These are phyloP conservation scores for Thermothelomyces thermophilus DNA, from an alignment of 2,329 filamentous ascomycete genomes.

Conservation along the genomic window DNA sequence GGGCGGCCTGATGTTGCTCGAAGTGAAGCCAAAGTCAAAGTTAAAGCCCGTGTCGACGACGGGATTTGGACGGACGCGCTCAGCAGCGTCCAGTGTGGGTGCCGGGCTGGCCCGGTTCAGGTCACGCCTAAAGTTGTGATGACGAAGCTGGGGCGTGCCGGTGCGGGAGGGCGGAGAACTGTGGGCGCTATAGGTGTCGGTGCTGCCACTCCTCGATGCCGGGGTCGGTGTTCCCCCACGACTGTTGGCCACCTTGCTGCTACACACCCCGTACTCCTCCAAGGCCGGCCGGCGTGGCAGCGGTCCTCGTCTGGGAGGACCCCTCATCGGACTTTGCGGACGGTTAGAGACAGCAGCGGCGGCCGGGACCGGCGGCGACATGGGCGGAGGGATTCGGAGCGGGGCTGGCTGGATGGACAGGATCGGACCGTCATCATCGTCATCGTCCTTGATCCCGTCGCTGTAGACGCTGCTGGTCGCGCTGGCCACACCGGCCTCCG, in stretches of 20 bases:
- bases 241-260: constrained; percentile 5
- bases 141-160: constrained; percentile 20
- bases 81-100: constrained; percentile 5
- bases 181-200: constrained; percentile 14
- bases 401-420: constrained; percentile 22
- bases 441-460: constrained; percentile 8
- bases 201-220: constrained; percentile 10
- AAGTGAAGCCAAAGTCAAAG: constrained; percentile 22
- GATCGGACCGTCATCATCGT: constrained; percentile 21
- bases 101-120: constrained; percentile 10
- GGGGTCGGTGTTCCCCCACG: constrained; percentile 10
- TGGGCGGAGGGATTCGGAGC: constrained; percentile 11
- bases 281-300: constrained; percentile 20
- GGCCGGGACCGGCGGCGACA: neutral
- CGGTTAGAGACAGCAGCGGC: neutral
- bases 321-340: constrained; percentile 17
- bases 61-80: constrained; percentile 12
- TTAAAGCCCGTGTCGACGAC: constrained; percentile 24
- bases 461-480: constrained; percentile 24
- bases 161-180: constrained; percentile 17
- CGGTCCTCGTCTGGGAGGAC: constrained; percentile 7
- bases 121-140: constrained; percentile 13
- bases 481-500: constrained; percentile 14
- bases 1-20: constrained; percentile 13
- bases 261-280: constrained; percentile 23